Conservation (phyloP, 306 rosid species). For the Quercus engelmannii region DNA sequence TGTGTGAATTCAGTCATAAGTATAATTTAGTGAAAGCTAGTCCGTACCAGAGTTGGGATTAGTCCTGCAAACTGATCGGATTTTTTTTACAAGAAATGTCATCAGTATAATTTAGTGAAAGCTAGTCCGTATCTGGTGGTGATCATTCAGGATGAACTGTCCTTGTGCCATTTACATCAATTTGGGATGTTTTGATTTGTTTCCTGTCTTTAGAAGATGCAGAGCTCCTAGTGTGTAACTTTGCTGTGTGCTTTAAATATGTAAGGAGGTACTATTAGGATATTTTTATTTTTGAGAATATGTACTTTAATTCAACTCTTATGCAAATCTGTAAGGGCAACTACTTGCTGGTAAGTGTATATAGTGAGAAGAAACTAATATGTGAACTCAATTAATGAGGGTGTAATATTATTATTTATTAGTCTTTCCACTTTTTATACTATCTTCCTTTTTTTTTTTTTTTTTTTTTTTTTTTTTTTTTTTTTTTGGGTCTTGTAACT, state of each 20-base stretch:
- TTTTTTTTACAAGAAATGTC: neutral
- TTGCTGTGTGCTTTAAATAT: constrained; percentile 17
- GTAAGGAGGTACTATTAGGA: neutral
- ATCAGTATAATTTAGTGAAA: neutral
- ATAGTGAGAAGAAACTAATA: constrained; percentile 11
- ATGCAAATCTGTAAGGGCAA: neutral
- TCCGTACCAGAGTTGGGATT: neutral
- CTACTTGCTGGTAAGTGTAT: constrained; percentile 18
- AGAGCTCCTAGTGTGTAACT: constrained; percentile 2
- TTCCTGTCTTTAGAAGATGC: neutral
- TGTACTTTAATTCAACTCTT: constrained; percentile 2
- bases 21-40: neutral
- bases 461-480: accelerated
- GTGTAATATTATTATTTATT: neutral
- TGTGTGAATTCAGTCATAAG: neutral
- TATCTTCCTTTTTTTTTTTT: neutral
- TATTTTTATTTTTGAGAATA: neutral
- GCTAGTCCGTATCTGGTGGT: neutral
- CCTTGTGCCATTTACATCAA: neutral
- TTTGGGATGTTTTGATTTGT: neutral
- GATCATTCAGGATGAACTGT: neutral
- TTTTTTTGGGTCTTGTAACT: neutral
- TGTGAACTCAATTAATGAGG: neutral
- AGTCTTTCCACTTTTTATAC: neutral
- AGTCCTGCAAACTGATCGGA: neutral